A percentile compares a stretch with the other conserved stretches of the same genome.
These are phyloP conservation scores for Sclerotinia sclerotiorum DNA, from an alignment of 2,329 filamentous ascomycete species.

Conservation along the genomic window DNA sequence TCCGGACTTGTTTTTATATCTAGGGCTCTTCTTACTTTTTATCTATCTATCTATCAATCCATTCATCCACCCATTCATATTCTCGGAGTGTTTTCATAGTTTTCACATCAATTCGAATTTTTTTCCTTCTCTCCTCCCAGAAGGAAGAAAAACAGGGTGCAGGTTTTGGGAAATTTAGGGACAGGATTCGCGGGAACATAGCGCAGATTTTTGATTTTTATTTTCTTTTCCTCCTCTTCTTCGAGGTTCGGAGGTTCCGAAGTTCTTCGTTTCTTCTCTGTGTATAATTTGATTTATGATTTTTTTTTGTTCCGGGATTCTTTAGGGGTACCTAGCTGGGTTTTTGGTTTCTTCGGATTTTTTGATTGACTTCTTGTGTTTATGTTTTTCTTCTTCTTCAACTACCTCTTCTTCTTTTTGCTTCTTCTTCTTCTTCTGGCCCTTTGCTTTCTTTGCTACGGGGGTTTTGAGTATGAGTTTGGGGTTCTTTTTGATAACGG, in stretches of 20 bases:
- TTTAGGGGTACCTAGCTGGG: background rate
- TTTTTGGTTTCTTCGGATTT: background rate
- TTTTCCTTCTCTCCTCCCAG: background rate
- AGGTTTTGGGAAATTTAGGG: background rate
- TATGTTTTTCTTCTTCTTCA: slow-evolving; percentile 5
- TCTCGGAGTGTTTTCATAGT: slow-evolving; percentile 2
- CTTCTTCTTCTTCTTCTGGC: background rate
- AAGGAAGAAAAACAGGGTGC: background rate
- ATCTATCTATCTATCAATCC: background rate
- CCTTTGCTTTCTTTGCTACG: background rate
- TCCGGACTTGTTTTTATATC: slow-evolving; percentile 16
- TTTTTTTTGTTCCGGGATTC: background rate
- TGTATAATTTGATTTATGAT: slow-evolving; percentile 5
- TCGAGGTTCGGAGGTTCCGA: background rate
- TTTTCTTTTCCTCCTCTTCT: background rate
- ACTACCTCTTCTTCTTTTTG: background rate
- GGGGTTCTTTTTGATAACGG: background rate
- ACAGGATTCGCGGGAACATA: background rate
- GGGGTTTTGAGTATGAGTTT: background rate
- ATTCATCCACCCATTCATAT: background rate
- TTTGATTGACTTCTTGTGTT: slow-evolving; percentile 8
- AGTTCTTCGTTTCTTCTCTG: slow-evolving; percentile 1
- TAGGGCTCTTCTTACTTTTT: background rate
- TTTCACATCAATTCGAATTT: no score
- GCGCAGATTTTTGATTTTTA: background rate